Evolutionary conservation across 1,284 basidiomycete genomes (phyloP).

Genomic region (Trametes versicolor): DNA sequence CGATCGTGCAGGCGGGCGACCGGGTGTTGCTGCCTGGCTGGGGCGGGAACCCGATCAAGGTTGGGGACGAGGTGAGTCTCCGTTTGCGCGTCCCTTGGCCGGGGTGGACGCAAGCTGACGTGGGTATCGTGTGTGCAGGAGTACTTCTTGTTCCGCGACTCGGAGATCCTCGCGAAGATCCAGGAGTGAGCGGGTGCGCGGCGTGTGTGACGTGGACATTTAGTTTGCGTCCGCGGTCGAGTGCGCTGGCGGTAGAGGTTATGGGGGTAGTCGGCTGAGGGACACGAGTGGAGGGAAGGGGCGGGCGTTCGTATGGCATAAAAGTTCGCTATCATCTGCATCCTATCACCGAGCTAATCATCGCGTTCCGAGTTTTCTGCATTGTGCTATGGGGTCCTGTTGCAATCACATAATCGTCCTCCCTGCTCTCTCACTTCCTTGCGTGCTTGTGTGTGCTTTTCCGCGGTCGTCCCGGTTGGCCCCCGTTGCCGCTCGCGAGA

Average conservation of each 20-base stretch:
- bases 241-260: slow-evolving; percentile 2
- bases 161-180: slow-evolving; percentile 97
- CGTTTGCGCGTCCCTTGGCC: not conserved
- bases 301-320: slow-evolving; percentile 23
- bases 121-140: slow-evolving; percentile 63
- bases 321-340: slow-evolving; percentile 45
- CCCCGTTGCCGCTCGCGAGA: no score
- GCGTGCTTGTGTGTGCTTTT: no score
- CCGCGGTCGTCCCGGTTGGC: no score
- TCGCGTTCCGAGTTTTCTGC: slow-evolving; percentile 25
- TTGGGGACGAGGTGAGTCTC: slow-evolving; percentile 90
- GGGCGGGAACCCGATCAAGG: slow-evolving; percentile 96
- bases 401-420: slow-evolving; percentile 16
- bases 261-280: not conserved
- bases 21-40: slow-evolving; percentile 94
- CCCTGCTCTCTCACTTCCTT: slow-evolving; percentile 11
- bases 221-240: not conserved
- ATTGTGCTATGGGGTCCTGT: slow-evolving; percentile 21
- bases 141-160: slow-evolving; percentile 95
- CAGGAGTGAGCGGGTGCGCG: slow-evolving; percentile 67
- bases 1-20: slow-evolving; percentile 89
- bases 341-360: slow-evolving; percentile 43
- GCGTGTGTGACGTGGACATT: slow-evolving; percentile 1
- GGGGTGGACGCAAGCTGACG: slow-evolving; percentile 11
- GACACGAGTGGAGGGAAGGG: slow-evolving; percentile 1